Evolutionary conservation across 805 yeast genomes (phyloP), one percentile per base, ranked within the genome.

Genomic region (Starmerella lactis-condensi): DNA sequence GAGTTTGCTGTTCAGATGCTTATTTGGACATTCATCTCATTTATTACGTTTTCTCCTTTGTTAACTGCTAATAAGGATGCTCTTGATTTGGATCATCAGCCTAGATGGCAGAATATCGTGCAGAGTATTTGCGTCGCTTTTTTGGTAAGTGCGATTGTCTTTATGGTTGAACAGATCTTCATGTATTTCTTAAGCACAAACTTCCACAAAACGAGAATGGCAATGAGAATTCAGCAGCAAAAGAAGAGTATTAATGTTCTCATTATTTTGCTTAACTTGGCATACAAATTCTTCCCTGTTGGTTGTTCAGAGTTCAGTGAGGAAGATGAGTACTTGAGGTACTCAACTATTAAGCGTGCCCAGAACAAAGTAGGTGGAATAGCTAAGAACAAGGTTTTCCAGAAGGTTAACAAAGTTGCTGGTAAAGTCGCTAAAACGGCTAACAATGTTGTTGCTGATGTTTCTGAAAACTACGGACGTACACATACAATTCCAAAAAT

Each of bases 141-240:
- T 12, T 42, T 58, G 10, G 47, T 57, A 13, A 43, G 54, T 3
- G 50, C 60, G 1, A 36, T 54, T 20, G 48, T 57, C 19, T 54
- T 42, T 37, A 38, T 54, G 14, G 46, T 48, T 10, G 62, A 57
- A 41, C 50, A 56, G 34, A 37, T 54, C 17, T 37, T 54, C 30
- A 46, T 57, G 26, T 58, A 57, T 28, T 33, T 52, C 34, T 43
- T 57, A 30, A 54, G 60, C 4, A 54, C 59, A 12, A 51, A 50
- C 26, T 57, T 51, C 50, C 62, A 58, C 42, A 40, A 46, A 27
- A 53, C 56, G 6, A 50, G 59, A 21, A 53, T 57, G 44, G 51
- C 60, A 2, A 26, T 37, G 25, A 48, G 61, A 8, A 57, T 58
- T 35, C 45, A 47, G 32, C 45, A 35, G 26, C 52, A 57, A 43